A percentile compares a stretch with the other conserved stretches of the same genome.
phyloP scores from a whole-genome alignment of 768 basidiomycete genomes.

The Gloeopeniophorella convolvens region DNA sequence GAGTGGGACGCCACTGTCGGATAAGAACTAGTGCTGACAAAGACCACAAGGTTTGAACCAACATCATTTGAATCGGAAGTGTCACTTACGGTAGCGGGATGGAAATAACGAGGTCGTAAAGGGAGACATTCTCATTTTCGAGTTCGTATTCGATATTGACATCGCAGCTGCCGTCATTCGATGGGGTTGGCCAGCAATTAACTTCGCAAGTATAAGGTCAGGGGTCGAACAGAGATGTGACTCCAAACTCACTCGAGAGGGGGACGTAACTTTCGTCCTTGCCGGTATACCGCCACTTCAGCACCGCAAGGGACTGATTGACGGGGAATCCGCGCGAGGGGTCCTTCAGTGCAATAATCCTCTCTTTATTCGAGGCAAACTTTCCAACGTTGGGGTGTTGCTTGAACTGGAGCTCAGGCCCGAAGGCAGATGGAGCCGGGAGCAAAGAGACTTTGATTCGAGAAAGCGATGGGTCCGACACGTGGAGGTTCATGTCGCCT shows the following conservation, averaged over 20 bases:
- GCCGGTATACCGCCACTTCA: constrained; percentile 89
- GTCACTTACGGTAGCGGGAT: constrained; percentile 85
- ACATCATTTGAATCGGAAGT: background rate
- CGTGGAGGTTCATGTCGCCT: constrained; percentile 89
- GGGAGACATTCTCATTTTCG: constrained; percentile 70
- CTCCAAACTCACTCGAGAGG: constrained; percentile 66
- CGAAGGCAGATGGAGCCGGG: constrained; percentile 49
- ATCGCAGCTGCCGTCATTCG: constrained; percentile 87
- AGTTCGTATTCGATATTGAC: constrained; percentile 98
- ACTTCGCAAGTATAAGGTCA: constrained; percentile 40
- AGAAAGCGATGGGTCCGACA: constrained; percentile 67
- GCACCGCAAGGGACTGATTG: constrained; percentile 74
- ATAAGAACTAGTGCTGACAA: constrained; percentile 67
- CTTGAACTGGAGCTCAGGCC: constrained; percentile 83
- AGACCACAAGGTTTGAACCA: background rate
- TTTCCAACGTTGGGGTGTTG: constrained; percentile 94
- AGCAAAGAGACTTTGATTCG: constrained; percentile 65
- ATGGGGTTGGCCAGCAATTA: constrained; percentile 94
- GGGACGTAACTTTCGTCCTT: constrained; percentile 92
- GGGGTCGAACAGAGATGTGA: background rate
- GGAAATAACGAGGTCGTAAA: constrained; percentile 82
- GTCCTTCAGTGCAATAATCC: constrained; percentile 80
- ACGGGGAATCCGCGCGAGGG: constrained; percentile 79
- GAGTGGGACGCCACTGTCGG: constrained; percentile 73
- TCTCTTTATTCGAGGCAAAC: constrained; percentile 60